A percentile compares a stretch with the other conserved stretches of the same genome.
These are phyloP conservation scores for Fomes fomentarius DNA, from an alignment of 1,284 basidiomycete species.

Conservation along the genomic window DNA sequence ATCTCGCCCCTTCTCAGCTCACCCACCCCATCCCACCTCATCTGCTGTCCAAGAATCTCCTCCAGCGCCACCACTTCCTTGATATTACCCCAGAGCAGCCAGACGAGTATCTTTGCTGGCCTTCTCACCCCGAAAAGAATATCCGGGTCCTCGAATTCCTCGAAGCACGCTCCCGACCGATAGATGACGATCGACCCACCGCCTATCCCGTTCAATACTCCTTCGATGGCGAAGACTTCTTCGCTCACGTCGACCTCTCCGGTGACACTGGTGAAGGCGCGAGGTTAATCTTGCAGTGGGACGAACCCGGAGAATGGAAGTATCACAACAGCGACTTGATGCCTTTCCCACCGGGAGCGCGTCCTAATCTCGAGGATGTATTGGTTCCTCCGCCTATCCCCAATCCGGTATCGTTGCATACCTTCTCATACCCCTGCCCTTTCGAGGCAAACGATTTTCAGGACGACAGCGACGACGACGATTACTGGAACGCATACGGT, in stretches of 20 bases:
- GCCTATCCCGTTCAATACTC: constrained; percentile 54
- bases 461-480: constrained; percentile 46
- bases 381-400: constrained; percentile 18
- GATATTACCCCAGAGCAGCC: constrained; percentile 52
- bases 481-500: constrained; percentile 73
- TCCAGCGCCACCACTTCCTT: constrained; percentile 70
- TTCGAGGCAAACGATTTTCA: constrained; percentile 26
- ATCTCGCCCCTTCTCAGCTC: constrained; percentile 56
- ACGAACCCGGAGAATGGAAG: constrained; percentile 57
- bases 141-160: constrained; percentile 46
- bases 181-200: constrained; percentile 40
- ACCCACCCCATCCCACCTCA: constrained; percentile 55
- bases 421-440: constrained; percentile 20
- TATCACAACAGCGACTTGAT: constrained; percentile 71
- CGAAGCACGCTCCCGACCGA: constrained; percentile 41
- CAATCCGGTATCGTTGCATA: constrained; percentile 2
- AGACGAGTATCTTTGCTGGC: constrained; percentile 69
- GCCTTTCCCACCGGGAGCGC: constrained; percentile 69
- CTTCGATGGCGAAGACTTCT: constrained; percentile 58
- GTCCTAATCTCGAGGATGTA: constrained; percentile 42
- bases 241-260: constrained; percentile 64
- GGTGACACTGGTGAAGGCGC: constrained; percentile 40
- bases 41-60: constrained; percentile 60
- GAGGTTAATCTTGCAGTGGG: constrained; percentile 72
- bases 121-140: constrained; percentile 42